phyloP scores from a whole-genome alignment of 2,329 filamentous ascomycete genomes.

The Botrytis fabae region DNA sequence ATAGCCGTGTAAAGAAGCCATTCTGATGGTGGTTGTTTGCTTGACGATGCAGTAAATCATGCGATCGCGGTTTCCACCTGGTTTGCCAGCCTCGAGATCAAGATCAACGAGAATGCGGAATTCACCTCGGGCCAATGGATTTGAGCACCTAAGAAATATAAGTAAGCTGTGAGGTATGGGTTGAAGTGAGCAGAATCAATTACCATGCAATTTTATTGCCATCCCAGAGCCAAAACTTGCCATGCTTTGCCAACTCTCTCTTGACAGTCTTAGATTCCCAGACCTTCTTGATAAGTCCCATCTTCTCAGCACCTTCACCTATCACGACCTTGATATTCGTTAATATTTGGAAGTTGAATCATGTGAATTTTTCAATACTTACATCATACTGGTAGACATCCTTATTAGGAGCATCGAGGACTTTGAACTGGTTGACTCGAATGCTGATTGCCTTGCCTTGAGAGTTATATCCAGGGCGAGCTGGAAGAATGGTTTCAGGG shows the following conservation, averaged over 20 bases:
- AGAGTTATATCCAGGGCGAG: constrained; percentile 58
- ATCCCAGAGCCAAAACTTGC: constrained; percentile 68
- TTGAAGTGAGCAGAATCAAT: constrained; percentile 33
- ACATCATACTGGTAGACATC: constrained; percentile 85
- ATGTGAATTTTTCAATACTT: constrained; percentile 44
- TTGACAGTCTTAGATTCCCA: constrained; percentile 69
- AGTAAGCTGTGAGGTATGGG: constrained; percentile 22
- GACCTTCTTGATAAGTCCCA: constrained; percentile 68
- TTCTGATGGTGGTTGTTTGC: constrained; percentile 66
- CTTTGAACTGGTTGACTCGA: constrained; percentile 72
- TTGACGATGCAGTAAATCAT: constrained; percentile 60
- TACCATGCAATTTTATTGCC: constrained; percentile 86
- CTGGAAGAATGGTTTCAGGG: constrained; percentile 34
- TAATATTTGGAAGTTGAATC: constrained; percentile 18
- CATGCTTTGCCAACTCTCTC: constrained; percentile 50
- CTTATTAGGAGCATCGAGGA: constrained; percentile 58
- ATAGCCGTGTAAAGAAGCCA: constrained; percentile 67
- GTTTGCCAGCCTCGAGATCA: constrained; percentile 58
- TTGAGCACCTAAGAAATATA: constrained; percentile 44
- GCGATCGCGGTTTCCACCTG: constrained; percentile 41
- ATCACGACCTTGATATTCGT: constrained; percentile 58
- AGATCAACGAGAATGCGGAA: constrained; percentile 67
- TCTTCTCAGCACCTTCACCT: constrained; percentile 61
- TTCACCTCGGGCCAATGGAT: constrained; percentile 40
- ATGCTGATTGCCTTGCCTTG: constrained; percentile 57